Evolutionary conservation across 352 stramenopile species (phyloP), one percentile per base, ranked within the genome.

Genomic region (Peronosclerospora sorghi): DNA sequence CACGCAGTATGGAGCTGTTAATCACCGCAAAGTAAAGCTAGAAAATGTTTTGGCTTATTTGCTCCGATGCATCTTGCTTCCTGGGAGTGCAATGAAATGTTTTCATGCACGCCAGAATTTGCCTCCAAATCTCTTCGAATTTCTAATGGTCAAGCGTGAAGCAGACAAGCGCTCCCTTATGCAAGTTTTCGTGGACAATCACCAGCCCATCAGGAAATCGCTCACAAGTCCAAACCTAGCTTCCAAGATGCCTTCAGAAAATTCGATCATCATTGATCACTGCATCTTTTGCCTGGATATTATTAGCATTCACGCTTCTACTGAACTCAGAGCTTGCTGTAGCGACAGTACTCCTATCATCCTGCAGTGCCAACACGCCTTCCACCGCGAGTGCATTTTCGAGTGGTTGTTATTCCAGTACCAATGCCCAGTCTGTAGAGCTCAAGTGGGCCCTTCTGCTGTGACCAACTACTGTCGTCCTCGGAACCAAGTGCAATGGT

Each of bases 351-450:
- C 54, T 38, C 41, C 79, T 15, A 56, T 70, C 41, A 62, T 59
- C 20, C 58, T 87, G 13, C 69, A 65, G 21, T 88, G 75, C 58
- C 64, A 65, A 27, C 75, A 88, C 51, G 57, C 64, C 23, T 88
- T 86, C 56, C 76, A 86, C 58, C 70, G 76, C 10, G 67, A 79
- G 37, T 88, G 76, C 51, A 57, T 88, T 17, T 84, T 80, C 32
- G 66, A 84, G n/a, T n/a, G n/a, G n/a, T n/a, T n/a, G n/a, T n/a
- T n/a, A n/a, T n/a, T n/a, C n/a, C n/a, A n/a, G n/a, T n/a, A n/a
- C n/a, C n/a, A n/a, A n/a, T n/a, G n/a, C n/a, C n/a, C n/a, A n/a
- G n/a, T n/a, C n/a, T n/a, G n/a, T n/a, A n/a, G n/a, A n/a, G n/a
- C n/a, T n/a, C n/a, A n/a, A n/a, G n/a, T n/a, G n/a, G n/a, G n/a